phyloP scores from a whole-genome alignment of 768 basidiomycete genomes.

The Rhizopogon rudus region DNA sequence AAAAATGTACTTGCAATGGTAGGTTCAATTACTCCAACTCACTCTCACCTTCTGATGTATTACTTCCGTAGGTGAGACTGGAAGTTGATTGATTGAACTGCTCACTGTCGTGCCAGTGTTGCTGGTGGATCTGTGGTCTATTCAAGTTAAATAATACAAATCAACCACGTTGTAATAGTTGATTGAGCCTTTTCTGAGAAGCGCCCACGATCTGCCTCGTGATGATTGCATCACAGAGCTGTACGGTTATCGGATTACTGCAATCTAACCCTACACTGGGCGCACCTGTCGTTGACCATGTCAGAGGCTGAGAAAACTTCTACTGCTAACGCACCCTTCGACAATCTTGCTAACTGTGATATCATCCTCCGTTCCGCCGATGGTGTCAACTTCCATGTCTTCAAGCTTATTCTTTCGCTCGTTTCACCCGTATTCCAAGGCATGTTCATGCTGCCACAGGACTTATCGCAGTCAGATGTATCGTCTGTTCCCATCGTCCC shows the following conservation, averaged over 20 bases:
- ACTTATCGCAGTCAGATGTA: constrained; percentile 11
- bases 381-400: constrained; percentile 7
- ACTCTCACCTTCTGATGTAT: constrained; percentile 6
- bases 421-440: constrained; percentile 46
- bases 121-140: no score
- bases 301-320: neutral
- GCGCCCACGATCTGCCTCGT: neutral
- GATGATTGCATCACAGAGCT: neutral
- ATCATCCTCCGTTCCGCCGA: constrained; percentile 11
- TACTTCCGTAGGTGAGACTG: neutral
- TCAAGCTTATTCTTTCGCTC: constrained; percentile 34
- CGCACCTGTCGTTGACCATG: neutral
- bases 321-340: constrained; percentile 3
- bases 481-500: constrained; percentile 28
- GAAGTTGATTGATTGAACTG: neutral
- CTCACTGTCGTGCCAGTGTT: no score
- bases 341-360: constrained; percentile 6
- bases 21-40: constrained; percentile 3
- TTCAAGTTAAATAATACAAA: no score
- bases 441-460: constrained; percentile 41
- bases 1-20: neutral
- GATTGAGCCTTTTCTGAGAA: no score
- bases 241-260: neutral
- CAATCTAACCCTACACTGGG: neutral
- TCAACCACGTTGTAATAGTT: no score